These are phyloP conservation scores for Piedraia hortae DNA, from an alignment of 2,329 filamentous ascomycete genomes.

Conservation along the genomic window DNA sequence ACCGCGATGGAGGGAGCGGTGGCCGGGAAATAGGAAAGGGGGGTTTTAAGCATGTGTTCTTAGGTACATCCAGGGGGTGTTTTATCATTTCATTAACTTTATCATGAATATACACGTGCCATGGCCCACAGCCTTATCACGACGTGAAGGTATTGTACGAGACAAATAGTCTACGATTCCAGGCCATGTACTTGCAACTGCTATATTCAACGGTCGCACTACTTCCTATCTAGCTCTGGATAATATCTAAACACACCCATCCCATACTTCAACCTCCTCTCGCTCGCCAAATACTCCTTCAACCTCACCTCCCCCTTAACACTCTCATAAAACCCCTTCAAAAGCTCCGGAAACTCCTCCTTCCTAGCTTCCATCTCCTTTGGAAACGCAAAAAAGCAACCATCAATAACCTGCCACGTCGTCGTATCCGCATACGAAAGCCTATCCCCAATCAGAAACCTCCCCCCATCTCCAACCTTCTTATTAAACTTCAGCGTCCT, in stretches of 20 bases:
- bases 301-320: slow-evolving; percentile 36
- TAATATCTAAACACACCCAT: slow-evolving; percentile 46
- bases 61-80: too few species aligned
- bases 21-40: too few species aligned
- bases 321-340: slow-evolving; percentile 31
- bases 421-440: slow-evolving; percentile 49
- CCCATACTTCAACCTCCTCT: slow-evolving; percentile 31
- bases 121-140: too few species aligned
- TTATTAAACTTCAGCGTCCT: slow-evolving; percentile 31
- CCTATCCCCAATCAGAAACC: slow-evolving; percentile 36
- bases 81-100: too few species aligned
- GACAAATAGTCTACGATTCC: too few species aligned
- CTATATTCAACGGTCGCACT: too few species aligned
- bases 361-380: slow-evolving; percentile 31
- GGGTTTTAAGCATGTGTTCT: too few species aligned
- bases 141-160: too few species aligned
- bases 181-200: too few species aligned
- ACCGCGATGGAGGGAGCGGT: slow-evolving; percentile 5
- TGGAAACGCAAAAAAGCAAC: slow-evolving; percentile 37
- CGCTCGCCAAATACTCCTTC: slow-evolving; percentile 40
- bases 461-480: slow-evolving; percentile 24
- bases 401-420: slow-evolving; percentile 36
- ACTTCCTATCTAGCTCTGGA: slow-evolving; percentile 41
- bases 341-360: slow-evolving; percentile 31
- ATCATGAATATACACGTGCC: too few species aligned